A percentile compares a stretch with the other conserved stretches of the same genome.
Evolutionary conservation across 768 basidiomycete genomes (phyloP).

Genomic region (Mycena belliarum): DNA sequence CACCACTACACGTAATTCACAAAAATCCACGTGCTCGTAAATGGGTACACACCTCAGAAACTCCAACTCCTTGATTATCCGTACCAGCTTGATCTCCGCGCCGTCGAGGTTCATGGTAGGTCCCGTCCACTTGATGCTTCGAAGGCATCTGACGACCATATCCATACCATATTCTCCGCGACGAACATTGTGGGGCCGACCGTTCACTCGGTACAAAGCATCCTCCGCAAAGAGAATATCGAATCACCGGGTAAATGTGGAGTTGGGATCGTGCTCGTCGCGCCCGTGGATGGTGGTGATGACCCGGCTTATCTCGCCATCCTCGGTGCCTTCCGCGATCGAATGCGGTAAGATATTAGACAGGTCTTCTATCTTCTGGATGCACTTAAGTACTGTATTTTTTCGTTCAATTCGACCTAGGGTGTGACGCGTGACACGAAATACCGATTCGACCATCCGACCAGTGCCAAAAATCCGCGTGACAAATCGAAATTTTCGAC

Average conservation of each 20-base stretch:
- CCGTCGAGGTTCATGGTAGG: neutral
- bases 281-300: neutral
- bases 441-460: no score
- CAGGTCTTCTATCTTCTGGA: conserved; percentile 1
- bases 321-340: neutral
- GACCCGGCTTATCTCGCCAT: conserved; percentile 3
- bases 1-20: neutral
- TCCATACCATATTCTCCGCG: conserved; percentile 1
- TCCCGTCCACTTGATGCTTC: conserved; percentile 2
- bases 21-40: no score
- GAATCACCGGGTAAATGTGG: conserved; percentile 6
- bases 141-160: neutral
- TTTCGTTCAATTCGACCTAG: no score
- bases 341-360: neutral
- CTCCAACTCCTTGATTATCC: conserved; percentile 8
- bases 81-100: neutral
- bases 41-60: conserved; percentile 4
- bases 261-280: neutral
- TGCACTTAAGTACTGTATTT: no score
- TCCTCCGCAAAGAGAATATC: conserved; percentile 11
- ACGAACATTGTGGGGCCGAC: neutral
- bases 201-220: neutral
- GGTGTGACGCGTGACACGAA: no score
- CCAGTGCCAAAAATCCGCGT: no score
- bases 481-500: no score